Evolutionary conservation across 306 rosid genomes (phyloP).

Genomic region (Malus sieversii): DNA sequence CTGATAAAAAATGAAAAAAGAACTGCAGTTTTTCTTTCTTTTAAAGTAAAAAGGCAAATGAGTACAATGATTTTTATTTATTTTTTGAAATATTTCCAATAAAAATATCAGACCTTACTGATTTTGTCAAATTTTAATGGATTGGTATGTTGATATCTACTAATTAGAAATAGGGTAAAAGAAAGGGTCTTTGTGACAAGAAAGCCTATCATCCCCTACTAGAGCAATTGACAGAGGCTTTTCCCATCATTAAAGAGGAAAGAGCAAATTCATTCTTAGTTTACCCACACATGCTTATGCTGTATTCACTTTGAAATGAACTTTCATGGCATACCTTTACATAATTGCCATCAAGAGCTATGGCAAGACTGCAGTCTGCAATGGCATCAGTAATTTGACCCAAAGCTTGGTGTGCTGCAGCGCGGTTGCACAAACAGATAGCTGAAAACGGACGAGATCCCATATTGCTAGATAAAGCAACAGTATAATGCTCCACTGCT

Average conservation of each 20-base stretch:
- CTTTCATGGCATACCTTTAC: slow-evolving; percentile 55
- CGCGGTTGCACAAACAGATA: slow-evolving; percentile 87
- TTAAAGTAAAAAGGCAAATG: neutral
- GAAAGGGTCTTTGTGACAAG: neutral
- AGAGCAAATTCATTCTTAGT: neutral
- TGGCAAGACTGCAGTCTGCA: slow-evolving; percentile 86
- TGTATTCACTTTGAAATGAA: neutral
- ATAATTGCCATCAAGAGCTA: slow-evolving; percentile 76
- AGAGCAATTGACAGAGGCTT: neutral
- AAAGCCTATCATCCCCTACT: neutral
- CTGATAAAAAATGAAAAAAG: neutral
- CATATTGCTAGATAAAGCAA: slow-evolving; percentile 60
- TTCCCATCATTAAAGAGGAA: neutral
- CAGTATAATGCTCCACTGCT: slow-evolving; percentile 74
- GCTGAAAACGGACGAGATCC: slow-evolving; percentile 80
- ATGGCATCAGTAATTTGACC: slow-evolving; percentile 89
- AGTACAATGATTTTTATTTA: neutral
- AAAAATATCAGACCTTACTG: neutral
- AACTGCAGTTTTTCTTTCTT: neutral
- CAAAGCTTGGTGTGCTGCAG: slow-evolving; percentile 86
- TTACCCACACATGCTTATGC: neutral
- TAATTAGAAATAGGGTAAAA: neutral
- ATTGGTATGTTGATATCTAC: neutral
- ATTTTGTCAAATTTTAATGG: neutral
- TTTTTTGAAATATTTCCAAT: neutral